Conservation (phyloP, 352 stramenopile species). For the Phytopythium vexans region DNA sequence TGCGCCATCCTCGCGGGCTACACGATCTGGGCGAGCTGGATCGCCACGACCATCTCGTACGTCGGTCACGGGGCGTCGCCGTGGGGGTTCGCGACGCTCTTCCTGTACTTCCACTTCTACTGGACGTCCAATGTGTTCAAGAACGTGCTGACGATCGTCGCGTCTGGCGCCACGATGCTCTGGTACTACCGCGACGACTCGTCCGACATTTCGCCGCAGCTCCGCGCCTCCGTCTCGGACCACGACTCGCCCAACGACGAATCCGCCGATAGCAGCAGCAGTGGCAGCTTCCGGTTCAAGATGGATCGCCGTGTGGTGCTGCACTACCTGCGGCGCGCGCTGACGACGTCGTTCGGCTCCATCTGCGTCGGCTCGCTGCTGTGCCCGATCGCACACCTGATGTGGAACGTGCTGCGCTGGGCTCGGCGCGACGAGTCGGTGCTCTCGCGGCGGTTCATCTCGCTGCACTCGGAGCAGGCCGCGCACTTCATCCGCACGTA, state of each 20-base stretch:
- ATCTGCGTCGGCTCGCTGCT: conserved; percentile 81
- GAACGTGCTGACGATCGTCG: conserved; percentile 76
- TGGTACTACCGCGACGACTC: conserved; percentile 85
- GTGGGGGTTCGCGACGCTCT: conserved; percentile 69
- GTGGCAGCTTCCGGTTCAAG: conserved; percentile 10
- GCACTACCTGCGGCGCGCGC: conserved; percentile 59
- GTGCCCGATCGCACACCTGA: conserved; percentile 66
- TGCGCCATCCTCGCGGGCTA: conserved; percentile 50
- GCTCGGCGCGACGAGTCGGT: conserved; percentile 68
- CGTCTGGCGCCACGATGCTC: conserved; percentile 76
- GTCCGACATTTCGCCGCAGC: conserved; percentile 43
- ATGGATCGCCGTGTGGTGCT: conserved; percentile 57
- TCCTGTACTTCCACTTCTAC: conserved; percentile 84
- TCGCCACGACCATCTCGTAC: conserved; percentile 73
- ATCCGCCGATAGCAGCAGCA: conserved; percentile 3
- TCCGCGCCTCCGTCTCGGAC: conserved; percentile 32
- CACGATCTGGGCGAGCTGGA: conserved; percentile 77
- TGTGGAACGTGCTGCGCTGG: conserved; percentile 80
- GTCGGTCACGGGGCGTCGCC: conserved; percentile 54
- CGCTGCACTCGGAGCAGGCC: conserved; percentile 55
- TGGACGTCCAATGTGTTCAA: conserved; percentile 88
- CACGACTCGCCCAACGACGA: conserved; percentile 15
- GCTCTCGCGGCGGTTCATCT: conserved; percentile 53
- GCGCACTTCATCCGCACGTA: conserved; percentile 82
- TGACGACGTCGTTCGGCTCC: conserved; percentile 80